Base-by-base conservation (phyloP, 208 protist species). In the Crithidia sp. region DNA sequence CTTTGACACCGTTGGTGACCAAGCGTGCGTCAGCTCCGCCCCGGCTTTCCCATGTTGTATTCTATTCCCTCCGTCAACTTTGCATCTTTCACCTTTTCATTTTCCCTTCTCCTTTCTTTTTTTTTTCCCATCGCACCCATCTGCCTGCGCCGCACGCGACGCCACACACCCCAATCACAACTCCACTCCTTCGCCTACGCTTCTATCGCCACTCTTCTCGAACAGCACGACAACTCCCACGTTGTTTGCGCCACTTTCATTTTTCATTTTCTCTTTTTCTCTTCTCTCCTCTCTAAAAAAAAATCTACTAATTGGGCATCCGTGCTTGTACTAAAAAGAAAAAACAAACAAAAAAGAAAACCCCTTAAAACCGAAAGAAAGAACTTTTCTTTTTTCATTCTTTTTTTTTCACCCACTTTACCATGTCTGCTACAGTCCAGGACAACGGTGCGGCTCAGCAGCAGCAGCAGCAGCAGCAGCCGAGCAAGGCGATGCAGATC, bases 401-500 rank as follows among this genome's bases (percentile, higher is more conserved):
- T 36, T n/a, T 14, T 47, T 68, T 68, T 28, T 55, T 53, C 28
- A 0, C 28, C 28, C 28, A 28, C 28, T 28, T 66, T 49, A 71
- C 71, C 56, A 62, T 82, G 71, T 60, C 68, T 84, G 56, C 74
- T 74, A 58, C 55, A 67, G 74, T 79, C 62, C 63, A 73, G 61
- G 67, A 79, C 28, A 72, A 68, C 53, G 53, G 65, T 28, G 74
- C 68, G 73, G 77, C 58, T 47, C 57, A 77, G 14, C 73, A 53
- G 66, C 50, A 57, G 36, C 62, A 49, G 45, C 45, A 43, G 49
- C 74, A 44, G 67, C 61, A 69, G 59, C 67, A 63, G 66, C 45
- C 70, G 36, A 81, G 66, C 17, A 92, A 92, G 71, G 73, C 94
- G 87, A 77, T 98, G 83, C 88, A 98, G 84, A 80, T 98, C 88